Base-by-base conservation (phyloP, 495 filamentous ascomycete genomes). In the Cetradonia linearis region DNA sequence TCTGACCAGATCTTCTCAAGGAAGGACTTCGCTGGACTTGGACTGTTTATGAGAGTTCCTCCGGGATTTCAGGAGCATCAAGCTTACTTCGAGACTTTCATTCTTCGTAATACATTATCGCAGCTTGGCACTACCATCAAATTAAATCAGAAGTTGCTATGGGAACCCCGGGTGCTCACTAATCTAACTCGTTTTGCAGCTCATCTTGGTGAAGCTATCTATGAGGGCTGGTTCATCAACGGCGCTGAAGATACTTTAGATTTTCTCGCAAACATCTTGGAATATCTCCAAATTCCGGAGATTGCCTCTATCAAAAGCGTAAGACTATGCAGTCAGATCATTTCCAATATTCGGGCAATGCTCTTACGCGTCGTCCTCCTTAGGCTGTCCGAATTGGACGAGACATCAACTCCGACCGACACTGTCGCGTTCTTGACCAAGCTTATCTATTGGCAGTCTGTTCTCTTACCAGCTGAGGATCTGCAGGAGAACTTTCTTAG, bases 221-320 rank as follows among this genome's bases (percentile, higher is more conserved):
- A 89, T 65, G 93, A 98, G 72, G 93, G 93, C 34, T 95, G 89
- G 89, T 96, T 96, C 67, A 79, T 95, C 47, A 83, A 90, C 61
- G 93, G 92, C 6, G 89, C 86, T 11, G 84, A 88, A 55, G 75
- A 83, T 3, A 81, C 88, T 56, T 73, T 96, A n/a, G 89, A 97
- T 65, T 94, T 95, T 63, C 79, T 86, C n/a, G 93, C 90, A 2
- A 80, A 80, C 8, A 69, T 96, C 25, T 70, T 98, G 18, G 92
- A 97, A 67, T 89, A 94, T 69, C 76, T 96, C 16, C 89, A 96
- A 67, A 82, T 86, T 36, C 88, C 94, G 1, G 90, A 95, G 25
- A 74, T 98, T 31, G 80, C 86, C 3, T 76, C 76, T 36, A 73
- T 88, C 55, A 98, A 97, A 69, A 88, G 79, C 46, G 90, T 98